Evolutionary conservation across 2,329 filamentous ascomycete species (phyloP).

Genomic region (Cladosporium sp.): DNA sequence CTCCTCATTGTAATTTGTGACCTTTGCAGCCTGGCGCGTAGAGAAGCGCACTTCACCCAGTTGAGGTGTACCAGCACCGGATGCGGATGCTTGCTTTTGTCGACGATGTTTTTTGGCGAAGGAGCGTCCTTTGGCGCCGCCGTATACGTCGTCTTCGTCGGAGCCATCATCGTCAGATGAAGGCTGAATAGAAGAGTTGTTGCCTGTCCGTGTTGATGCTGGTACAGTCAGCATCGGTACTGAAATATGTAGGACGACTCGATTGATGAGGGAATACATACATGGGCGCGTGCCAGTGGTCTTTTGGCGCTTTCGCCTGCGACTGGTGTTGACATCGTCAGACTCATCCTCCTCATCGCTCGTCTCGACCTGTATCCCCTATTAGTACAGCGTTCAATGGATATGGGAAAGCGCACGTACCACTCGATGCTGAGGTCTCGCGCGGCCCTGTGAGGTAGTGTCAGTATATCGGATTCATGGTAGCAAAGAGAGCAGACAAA

Average conservation of each 20-base stretch:
- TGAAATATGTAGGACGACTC: constrained; percentile 35
- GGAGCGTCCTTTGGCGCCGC: constrained; percentile 67
- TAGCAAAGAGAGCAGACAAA: constrained; percentile 50
- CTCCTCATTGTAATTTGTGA: constrained; percentile 68
- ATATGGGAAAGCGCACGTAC: constrained; percentile 43
- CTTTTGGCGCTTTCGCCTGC: constrained; percentile 65
- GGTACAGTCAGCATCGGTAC: constrained; percentile 1
- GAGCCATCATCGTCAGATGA: constrained; percentile 42
- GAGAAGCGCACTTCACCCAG: constrained; percentile 88
- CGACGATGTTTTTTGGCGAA: constrained; percentile 73
- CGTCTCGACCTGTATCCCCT: constrained; percentile 54
- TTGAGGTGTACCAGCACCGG: constrained; percentile 60
- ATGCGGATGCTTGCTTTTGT: constrained; percentile 61
- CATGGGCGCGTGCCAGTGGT: constrained; percentile 62
- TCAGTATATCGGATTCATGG: constrained; percentile 35
- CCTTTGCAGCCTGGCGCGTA: constrained; percentile 76
- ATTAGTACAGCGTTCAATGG: constrained; percentile 23
- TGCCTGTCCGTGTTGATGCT: constrained; percentile 30
- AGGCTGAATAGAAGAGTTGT: constrained; percentile 17
- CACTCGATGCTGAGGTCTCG: constrained; percentile 62
- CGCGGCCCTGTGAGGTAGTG: constrained; percentile 52
- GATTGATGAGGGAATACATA: constrained; percentile 47
- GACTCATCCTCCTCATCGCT: constrained; percentile 66
- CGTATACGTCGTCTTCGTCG: constrained; percentile 64
- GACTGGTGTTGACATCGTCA: constrained; percentile 67